Conservation (phyloP, 1,284 basidiomycete species). For the Meira nashicola region DNA sequence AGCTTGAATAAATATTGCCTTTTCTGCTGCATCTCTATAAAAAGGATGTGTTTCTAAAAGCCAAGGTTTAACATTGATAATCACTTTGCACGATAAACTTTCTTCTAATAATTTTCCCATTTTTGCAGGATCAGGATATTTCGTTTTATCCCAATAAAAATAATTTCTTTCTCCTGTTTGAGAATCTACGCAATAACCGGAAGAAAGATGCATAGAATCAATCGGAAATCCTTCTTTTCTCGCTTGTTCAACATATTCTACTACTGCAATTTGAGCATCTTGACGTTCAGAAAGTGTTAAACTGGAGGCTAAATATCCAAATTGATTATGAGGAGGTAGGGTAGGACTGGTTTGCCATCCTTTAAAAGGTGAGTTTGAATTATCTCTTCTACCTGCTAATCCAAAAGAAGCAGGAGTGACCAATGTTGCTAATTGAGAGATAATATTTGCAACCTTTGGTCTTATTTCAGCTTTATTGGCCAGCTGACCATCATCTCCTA, state of each 20-base stretch:
- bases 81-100: conserved; percentile 17
- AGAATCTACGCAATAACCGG: conserved; percentile 24
- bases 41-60: conserved; percentile 20
- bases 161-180: conserved; percentile 15
- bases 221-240: conserved; percentile 18
- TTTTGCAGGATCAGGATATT: conserved; percentile 20
- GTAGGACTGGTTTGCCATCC: conserved; percentile 19
- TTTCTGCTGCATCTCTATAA: conserved; percentile 10
- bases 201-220: conserved; percentile 23
- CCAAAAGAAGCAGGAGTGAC: conserved; percentile 17
- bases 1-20: conserved; percentile 17
- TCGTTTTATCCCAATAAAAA: conserved; percentile 19
- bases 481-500: conserved; percentile 3
- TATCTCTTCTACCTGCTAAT: not conserved
- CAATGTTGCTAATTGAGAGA: conserved; percentile 17
- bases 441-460: conserved; percentile 13
- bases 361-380: not conserved
- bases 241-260: conserved; percentile 18
- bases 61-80: conserved; percentile 34
- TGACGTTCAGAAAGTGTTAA: conserved; percentile 23
- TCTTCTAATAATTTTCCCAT: conserved; percentile 17
- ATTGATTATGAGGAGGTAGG: conserved; percentile 22
- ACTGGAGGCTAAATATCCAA: conserved; percentile 21
- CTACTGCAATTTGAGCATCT: conserved; percentile 25
- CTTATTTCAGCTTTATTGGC: not conserved